phyloP scores from a whole-genome alignment of 306 rosid species.

The Sechiopsis laciniata region DNA sequence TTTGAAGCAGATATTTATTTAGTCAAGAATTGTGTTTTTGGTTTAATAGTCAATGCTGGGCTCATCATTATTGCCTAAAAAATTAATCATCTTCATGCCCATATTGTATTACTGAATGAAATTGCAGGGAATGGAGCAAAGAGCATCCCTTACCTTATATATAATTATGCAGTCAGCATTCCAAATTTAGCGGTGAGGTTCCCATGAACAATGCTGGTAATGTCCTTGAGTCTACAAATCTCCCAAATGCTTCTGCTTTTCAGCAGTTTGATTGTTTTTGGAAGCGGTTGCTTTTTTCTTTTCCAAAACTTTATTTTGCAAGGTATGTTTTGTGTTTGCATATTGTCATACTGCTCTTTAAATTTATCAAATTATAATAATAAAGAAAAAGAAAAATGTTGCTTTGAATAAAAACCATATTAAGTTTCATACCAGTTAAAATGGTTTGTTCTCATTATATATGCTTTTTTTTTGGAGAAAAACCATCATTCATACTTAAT shows the following conservation, averaged over 20 bases:
- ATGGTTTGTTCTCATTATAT: neutral
- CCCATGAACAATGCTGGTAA: constrained; percentile 45
- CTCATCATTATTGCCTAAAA: constrained; percentile 6
- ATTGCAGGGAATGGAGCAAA: constrained; percentile 60
- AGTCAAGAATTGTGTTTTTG: constrained; percentile 13
- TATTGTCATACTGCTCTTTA: neutral
- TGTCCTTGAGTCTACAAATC: constrained; percentile 31
- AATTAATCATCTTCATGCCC: constrained; percentile 6
- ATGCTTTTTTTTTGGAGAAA: neutral
- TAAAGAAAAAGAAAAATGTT: neutral
- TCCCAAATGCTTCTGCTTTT: constrained; percentile 33
- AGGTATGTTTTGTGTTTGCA: neutral
- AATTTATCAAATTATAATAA: neutral
- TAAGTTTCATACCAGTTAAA: neutral
- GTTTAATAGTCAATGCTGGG: neutral
- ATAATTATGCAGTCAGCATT: constrained; percentile 53
- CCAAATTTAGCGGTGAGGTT: constrained; percentile 79
- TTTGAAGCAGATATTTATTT: constrained; percentile 1
- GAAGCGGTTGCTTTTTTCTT: constrained; percentile 7
- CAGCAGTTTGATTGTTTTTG: constrained; percentile 31
- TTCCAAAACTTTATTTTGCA: constrained; percentile 14
- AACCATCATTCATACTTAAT: neutral
- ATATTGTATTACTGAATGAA: constrained; percentile 24
- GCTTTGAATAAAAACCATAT: neutral
- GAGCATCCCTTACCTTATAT: constrained; percentile 51